Evolutionary conservation across 2,329 filamentous ascomycete species (phyloP), one percentile per base, ranked within the genome.

Genomic region (Trichoderma asperellum): DNA sequence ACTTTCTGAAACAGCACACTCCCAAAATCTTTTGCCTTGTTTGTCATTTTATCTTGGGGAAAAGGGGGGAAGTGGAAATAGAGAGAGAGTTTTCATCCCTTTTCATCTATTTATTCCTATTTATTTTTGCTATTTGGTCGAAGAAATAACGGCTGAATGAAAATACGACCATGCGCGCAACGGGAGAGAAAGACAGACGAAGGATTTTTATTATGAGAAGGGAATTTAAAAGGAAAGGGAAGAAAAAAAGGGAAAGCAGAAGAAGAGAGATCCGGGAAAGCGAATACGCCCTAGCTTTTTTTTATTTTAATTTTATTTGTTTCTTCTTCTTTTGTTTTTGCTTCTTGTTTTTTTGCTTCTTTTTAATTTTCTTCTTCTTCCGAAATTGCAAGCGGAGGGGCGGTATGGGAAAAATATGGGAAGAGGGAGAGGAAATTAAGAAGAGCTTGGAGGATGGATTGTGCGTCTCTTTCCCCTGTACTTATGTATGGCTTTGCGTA

Each of bases 401-500:
- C 40, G 59, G 29, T 34, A 59, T 34, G 37, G 37, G 24, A 59
- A 59, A 59, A 27, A 40, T 18, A 12, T 40, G 32, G 57, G 57
- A 43, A 21, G 11, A 2, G 18, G 5, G 18, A 10, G 16, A 21
- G 8, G 12, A 27, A n/a, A 43, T 43, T 21, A 27, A 5, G 49
- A 43, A 21, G 49, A 52, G 24, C 37, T 49, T 24, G 32, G 53
- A 49, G 27, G 63, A 47, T 29, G 29, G 40, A n/a, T 34, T 21
- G 35, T 29, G 29, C 58, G 59, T 56, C 11, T 66, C 14, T 43
- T 16, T 43, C 18, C 18, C 40, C 40, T 43, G 40, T 43, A 43
- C 16, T n/a, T 55, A 14, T 56, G 47, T 52, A 55, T 70, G 24
- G 65, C 59, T 70, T 70, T 67, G 64, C 64, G 63, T 59, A 67